Percentiles rank a stretch among this genome's conserved stretches.
phyloP scores from a whole-genome alignment of 805 yeast genomes.

The Blastobotrys attinorum region DNA sequence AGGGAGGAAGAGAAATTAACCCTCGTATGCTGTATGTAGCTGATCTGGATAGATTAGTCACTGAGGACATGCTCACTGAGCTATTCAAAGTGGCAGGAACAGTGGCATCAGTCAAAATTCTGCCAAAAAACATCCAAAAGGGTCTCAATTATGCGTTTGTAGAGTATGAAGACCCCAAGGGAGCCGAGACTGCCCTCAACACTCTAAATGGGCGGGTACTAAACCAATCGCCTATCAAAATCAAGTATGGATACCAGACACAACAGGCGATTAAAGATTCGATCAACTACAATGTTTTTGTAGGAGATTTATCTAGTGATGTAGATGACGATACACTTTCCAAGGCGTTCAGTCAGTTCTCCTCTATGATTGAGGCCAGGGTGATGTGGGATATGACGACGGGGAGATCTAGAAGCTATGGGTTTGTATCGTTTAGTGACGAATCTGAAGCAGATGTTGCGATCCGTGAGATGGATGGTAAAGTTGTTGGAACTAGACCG shows the following conservation, averaged over 20 bases:
- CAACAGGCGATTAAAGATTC: constrained; percentile 49
- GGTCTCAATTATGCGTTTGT: constrained; percentile 80
- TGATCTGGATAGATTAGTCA: constrained; percentile 53
- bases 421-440: constrained; percentile 70
- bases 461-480: constrained; percentile 65
- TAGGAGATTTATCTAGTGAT: constrained; percentile 79
- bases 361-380: constrained; percentile 68
- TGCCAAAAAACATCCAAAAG: constrained; percentile 57
- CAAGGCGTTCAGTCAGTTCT: constrained; percentile 47
- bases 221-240: constrained; percentile 48
- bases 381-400: constrained; percentile 98
- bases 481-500: constrained; percentile 61
- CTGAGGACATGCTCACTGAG: constrained; percentile 55
- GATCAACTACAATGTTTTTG: constrained; percentile 65
- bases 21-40: constrained; percentile 72
- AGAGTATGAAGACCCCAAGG: constrained; percentile 51
- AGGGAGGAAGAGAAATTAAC: constrained; percentile 78
- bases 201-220: constrained; percentile 48
- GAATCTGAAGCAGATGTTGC: constrained; percentile 69
- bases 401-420: constrained; percentile 84
- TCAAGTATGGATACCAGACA: constrained; percentile 82
- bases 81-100: constrained; percentile 54
- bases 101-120: constrained; percentile 57
- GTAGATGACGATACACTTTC: constrained; percentile 69
- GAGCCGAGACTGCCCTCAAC: constrained; percentile 57